Conservation (phyloP, 1,139 yeast genomes). For the Pichia sp. region DNA sequence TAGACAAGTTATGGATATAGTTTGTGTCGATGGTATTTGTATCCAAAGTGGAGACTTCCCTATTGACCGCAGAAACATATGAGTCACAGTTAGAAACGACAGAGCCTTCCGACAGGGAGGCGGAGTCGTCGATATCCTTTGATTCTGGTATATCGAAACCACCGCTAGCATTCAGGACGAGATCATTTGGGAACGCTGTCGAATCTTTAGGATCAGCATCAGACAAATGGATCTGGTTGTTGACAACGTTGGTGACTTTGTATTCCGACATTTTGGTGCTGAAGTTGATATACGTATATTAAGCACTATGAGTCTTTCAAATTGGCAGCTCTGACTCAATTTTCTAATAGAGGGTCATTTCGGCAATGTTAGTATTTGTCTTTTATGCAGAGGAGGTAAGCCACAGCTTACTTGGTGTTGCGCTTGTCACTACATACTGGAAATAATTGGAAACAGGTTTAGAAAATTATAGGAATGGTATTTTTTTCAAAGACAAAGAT, state of each 20-base stretch:
- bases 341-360: too few relatives aligned
- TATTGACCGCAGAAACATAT: not conserved
- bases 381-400: too few relatives aligned
- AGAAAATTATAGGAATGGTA: too few relatives aligned
- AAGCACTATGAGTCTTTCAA: not conserved
- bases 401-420: too few relatives aligned
- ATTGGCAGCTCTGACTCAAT: not conserved
- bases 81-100: slow-evolving; percentile 5
- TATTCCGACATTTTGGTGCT: not conserved
- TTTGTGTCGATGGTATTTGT: not conserved
- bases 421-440: too few relatives aligned
- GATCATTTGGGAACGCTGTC: slow-evolving; percentile 9
- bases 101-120: slow-evolving; percentile 8
- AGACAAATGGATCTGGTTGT: slow-evolving; percentile 1
- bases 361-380: too few relatives aligned
- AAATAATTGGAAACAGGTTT: too few relatives aligned
- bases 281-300: not conserved
- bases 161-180: slow-evolving; percentile 8
- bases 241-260: not conserved
- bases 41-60: not conserved
- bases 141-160: slow-evolving; percentile 6
- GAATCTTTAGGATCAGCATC: not conserved
- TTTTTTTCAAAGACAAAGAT: too few relatives aligned
- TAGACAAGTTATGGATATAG: not conserved
- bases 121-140: slow-evolving; percentile 3